A percentile compares a stretch with the other conserved stretches of the same genome.
Evolutionary conservation across 2,329 filamentous ascomycete genomes (phyloP).

Genomic region (Trichophyton verrucosum): DNA sequence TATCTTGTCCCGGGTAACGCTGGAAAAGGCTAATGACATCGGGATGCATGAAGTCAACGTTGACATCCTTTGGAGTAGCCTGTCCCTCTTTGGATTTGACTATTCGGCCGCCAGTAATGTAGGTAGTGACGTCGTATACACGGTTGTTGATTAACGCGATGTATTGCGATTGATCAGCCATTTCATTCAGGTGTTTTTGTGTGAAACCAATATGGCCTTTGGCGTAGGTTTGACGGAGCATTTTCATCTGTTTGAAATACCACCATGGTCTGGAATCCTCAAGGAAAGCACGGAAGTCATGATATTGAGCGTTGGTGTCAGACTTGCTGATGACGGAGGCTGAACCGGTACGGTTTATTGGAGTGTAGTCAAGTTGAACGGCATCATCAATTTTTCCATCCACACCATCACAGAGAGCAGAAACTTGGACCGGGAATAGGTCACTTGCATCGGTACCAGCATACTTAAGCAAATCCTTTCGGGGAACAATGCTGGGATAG

Average conservation of each 20-base stretch:
- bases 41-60: slow-evolving; percentile 69
- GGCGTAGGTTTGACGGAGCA: slow-evolving; percentile 64
- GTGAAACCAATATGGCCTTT: slow-evolving; percentile 84
- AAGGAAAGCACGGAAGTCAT: slow-evolving; percentile 80
- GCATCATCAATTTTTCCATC: slow-evolving; percentile 48
- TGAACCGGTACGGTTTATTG: slow-evolving; percentile 59
- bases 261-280: slow-evolving; percentile 78
- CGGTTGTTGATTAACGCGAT: slow-evolving; percentile 67
- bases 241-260: slow-evolving; percentile 80
- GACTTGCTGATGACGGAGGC: slow-evolving; percentile 51
- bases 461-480: slow-evolving; percentile 59
- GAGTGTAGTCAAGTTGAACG: slow-evolving; percentile 75
- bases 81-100: slow-evolving; percentile 47
- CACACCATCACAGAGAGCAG: slow-evolving; percentile 71
- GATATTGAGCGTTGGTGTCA: slow-evolving; percentile 67
- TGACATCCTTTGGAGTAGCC: slow-evolving; percentile 35
- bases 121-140: slow-evolving; percentile 83
- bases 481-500: slow-evolving; percentile 56
- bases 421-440: slow-evolving; percentile 90
- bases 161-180: slow-evolving; percentile 46
- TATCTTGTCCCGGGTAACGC: slow-evolving; percentile 60
- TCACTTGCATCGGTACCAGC: slow-evolving; percentile 76
- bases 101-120: slow-evolving; percentile 61
- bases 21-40: slow-evolving; percentile 66
- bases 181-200: slow-evolving; percentile 56